Evolutionary conservation across 2,329 filamentous ascomycete genomes (phyloP).

Genomic region (Tolypocladium cylindrosporum): DNA sequence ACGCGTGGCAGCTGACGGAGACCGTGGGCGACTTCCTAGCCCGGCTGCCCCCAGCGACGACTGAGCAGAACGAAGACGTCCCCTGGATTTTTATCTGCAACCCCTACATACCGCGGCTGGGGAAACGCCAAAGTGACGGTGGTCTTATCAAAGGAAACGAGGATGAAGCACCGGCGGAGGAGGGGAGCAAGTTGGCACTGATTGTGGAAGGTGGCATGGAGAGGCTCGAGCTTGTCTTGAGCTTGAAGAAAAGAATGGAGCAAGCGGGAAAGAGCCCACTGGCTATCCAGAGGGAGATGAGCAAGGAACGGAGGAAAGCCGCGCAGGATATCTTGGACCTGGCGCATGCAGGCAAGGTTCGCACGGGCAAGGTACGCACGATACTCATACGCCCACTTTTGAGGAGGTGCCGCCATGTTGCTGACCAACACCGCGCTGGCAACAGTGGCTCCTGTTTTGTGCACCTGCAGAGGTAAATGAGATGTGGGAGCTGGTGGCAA

Average conservation of each 20-base stretch:
- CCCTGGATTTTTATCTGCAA: slow-evolving; percentile 70
- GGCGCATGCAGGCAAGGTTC: slow-evolving; percentile 48
- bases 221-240: slow-evolving; percentile 33
- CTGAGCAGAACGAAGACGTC: slow-evolving; percentile 30
- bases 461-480: slow-evolving; percentile 42
- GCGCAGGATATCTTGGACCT: slow-evolving; percentile 47
- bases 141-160: slow-evolving; percentile 33
- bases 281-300: slow-evolving; percentile 34
- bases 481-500: slow-evolving; percentile 57
- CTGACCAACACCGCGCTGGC: background rate
- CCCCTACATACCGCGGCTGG: slow-evolving; percentile 37
- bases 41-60: slow-evolving; percentile 59
- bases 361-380: slow-evolving; percentile 52
- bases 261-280: slow-evolving; percentile 20
- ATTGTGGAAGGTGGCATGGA: slow-evolving; percentile 45
- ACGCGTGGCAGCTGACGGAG: slow-evolving; percentile 56
- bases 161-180: slow-evolving; percentile 37
- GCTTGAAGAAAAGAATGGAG: slow-evolving; percentile 39
- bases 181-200: slow-evolving; percentile 32
- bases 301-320: slow-evolving; percentile 37
- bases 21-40: slow-evolving; percentile 53
- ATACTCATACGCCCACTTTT: background rate
- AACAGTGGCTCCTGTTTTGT: slow-evolving; percentile 67
- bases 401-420: background rate
- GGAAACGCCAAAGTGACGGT: slow-evolving; percentile 21